Evolutionary conservation across 2,329 filamentous ascomycete genomes (phyloP), one percentile per base, ranked within the genome.

Genomic region (Eutypella sp.): DNA sequence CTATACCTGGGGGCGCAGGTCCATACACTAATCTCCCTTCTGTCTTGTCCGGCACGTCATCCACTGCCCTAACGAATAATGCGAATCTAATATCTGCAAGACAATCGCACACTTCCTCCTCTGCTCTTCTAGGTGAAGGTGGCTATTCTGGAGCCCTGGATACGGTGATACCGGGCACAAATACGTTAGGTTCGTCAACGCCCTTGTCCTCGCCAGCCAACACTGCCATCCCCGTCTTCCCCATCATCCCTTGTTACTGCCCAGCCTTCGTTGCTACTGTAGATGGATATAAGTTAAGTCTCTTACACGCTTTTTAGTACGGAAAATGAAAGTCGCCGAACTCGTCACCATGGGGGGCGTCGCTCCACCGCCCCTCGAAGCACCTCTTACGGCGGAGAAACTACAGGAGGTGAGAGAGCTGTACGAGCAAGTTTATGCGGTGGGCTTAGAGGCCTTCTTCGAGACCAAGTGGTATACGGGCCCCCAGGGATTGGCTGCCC

Each of bases 401-500:
- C 58, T 87, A 41, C 79, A 83, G 56, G 84, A 89, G 60, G 81
- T 89, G 47, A 82, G 81, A 52, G 78, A 78, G 50, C 65, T 92
- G 15, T 95, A 87, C 66, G 78, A 80, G 56, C 84, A 85, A 53
- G 83, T 89, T 52, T 95, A 93, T 63, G 85, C 84, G 4, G 78
- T 78, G 1, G 85, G 82, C 7, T 78, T 93, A 40, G 84, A 88
- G 64, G 78, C 78, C 41, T 84, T 93, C 51, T 78, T 95, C 51
- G 91, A 96, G 64, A 87, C 89, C 6, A 77, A 75, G 23, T 97
- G 91, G 91, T 96, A 89, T 68, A 79, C 72, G 29, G 67, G 67
- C 45, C 65, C 70, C 40, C 62, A 62, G 40, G 74, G 73, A 31
- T 49, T 64, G 13, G 66, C 70, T 47, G 64, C 71, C n/a, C 67